Evolutionary conservation across 352 stramenopile species (phyloP), one percentile per base, ranked within the genome.

Genomic region (Aphanomyces invadans): DNA sequence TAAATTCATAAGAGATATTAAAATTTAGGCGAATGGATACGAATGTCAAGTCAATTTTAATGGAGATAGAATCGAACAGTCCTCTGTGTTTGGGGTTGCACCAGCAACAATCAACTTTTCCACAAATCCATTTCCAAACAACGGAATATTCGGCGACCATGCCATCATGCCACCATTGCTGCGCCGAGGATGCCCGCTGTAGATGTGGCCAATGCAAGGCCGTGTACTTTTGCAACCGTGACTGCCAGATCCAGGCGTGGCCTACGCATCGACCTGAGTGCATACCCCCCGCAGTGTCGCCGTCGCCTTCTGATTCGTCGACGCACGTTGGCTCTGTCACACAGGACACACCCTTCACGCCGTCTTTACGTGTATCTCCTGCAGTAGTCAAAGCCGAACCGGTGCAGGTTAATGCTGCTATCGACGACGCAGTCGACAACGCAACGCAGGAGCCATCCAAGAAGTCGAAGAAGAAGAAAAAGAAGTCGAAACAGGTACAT

Each of bases 191-290:
- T 32, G 49, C 49, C 11, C 49, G 49, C 25, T 64, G 55, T 51
- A 31, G 55, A 64, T 91, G 83, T 68, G 85, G 85, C 42, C 78
- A 78, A 54, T 93, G 85, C 49, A 75, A 75, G 7, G 45, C 61
- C 63, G 85, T 89, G 26, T 88, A 80, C 73, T 94, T 94, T 65
- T 92, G 83, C 71, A 77, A 80, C 63, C 81, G 79, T 55, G 76
- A 86, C 36, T 94, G 85, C 68, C 85, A 94, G 65, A 78, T 76
- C 61, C 71, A 72, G 39, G 79, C 75, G 21, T 92, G 85, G 85
- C 52, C 63, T 15, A 69, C 68, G 45, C 83, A 94, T 68, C 81
- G 82, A 12, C 66, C 74, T 23, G 46, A 71, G 15, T 88, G 80
- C 64, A 55, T 73, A n/a, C 39, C 61, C 17, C 55, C 44, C 25